Percentiles rank a stretch among this genome's conserved stretches.
Evolutionary conservation across 2,329 filamentous ascomycete species (phyloP).

Genomic region (Sarocladium kiliense): DNA sequence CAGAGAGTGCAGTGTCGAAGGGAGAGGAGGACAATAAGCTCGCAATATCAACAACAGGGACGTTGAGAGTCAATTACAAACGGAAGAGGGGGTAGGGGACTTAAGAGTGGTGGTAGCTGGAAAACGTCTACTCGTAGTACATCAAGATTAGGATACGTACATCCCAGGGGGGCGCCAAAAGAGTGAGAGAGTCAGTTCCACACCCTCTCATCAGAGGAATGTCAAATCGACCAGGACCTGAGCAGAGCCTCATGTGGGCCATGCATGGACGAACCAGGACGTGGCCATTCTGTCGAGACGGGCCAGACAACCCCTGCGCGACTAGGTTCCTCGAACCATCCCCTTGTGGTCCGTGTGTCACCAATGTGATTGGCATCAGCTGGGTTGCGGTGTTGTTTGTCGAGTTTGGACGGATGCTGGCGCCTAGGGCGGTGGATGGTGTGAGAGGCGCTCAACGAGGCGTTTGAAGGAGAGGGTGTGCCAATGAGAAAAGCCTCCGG

Average conservation of each 20-base stretch:
- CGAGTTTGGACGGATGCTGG: neutral
- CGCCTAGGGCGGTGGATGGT: neutral
- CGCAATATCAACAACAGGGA: neutral
- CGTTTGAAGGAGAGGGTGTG: neutral
- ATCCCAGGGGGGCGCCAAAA: neutral
- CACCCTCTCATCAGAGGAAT: neutral
- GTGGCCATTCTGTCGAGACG: neutral
- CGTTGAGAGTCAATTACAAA: neutral
- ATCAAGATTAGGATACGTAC: neutral
- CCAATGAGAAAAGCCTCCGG: neutral
- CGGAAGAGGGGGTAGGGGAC: neutral
- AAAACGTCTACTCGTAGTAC: neutral
- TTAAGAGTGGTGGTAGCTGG: neutral
- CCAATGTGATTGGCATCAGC: neutral
- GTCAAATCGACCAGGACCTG: neutral
- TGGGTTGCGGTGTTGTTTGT: neutral
- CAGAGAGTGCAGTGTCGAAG: too few species aligned
- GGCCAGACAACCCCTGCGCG: neutral
- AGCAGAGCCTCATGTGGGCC: constrained; percentile 5
- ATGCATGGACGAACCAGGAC: neutral
- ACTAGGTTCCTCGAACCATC: neutral
- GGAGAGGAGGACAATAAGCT: neutral
- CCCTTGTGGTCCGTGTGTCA: neutral
- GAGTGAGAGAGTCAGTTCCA: neutral
- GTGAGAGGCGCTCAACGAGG: neutral